These are phyloP conservation scores for Xylogone sp. DNA, from an alignment of 2,329 filamentous ascomycete species.

Conservation along the genomic window DNA sequence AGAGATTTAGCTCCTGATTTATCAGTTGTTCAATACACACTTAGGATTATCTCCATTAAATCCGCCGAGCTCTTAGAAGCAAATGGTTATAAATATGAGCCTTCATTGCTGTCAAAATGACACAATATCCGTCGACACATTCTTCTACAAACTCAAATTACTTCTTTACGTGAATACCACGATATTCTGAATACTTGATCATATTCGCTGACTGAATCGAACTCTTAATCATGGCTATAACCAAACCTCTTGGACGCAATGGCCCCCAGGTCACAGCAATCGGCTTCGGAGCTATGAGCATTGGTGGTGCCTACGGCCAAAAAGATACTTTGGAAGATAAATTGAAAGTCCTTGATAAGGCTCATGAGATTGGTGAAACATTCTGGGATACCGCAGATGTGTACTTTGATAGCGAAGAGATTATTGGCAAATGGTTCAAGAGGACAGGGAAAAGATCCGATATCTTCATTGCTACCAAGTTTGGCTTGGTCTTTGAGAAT, in stretches of 20 bases:
- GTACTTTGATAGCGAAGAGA: conserved; percentile 41
- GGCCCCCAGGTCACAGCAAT: conserved; percentile 20
- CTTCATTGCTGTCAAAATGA: too few relatives aligned
- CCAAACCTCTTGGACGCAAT: conserved; percentile 11
- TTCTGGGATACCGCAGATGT: conserved; percentile 32
- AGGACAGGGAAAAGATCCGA: conserved; percentile 35
- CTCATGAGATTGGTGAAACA: conserved; percentile 28
- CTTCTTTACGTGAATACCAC: too few relatives aligned
- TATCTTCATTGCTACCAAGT: conserved; percentile 48
- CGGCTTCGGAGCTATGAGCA: conserved; percentile 23
- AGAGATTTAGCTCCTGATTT: too few relatives aligned
- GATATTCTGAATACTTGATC: too few relatives aligned
- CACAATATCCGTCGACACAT: too few relatives aligned
- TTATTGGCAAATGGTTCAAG: conserved; percentile 43
- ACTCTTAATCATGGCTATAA: conserved; percentile 2
- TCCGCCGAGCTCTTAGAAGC: too few relatives aligned
- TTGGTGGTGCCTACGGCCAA: conserved; percentile 24
- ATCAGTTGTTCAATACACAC: too few relatives aligned
- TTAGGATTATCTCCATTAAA: too few relatives aligned
- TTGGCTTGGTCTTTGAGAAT: conserved; percentile 25
- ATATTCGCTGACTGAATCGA: background rate
- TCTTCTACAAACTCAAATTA: too few relatives aligned
- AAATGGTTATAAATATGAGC: too few relatives aligned
- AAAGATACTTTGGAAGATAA: conserved; percentile 27
- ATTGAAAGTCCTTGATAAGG: conserved; percentile 33